Evolutionary conservation across 1,284 basidiomycete species (phyloP).

Genomic region (Singerocomus inundabilis): DNA sequence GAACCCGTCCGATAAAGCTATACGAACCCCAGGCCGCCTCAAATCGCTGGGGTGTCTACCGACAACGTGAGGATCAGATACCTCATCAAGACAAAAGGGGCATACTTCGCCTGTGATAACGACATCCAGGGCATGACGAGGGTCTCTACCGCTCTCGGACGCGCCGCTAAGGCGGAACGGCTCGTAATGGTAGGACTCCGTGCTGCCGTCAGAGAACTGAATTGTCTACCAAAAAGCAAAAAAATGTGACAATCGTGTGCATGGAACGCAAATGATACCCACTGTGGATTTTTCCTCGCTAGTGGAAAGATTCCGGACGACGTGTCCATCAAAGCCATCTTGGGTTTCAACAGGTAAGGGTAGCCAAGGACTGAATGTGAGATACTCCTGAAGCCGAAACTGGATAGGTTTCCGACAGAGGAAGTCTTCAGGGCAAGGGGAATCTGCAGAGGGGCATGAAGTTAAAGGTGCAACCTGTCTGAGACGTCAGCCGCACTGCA

Average conservation of each 20-base stretch:
- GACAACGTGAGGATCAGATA: constrained; percentile 25
- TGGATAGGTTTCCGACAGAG: constrained; percentile 37
- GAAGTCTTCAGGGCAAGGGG: constrained; percentile 24
- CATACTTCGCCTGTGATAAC: constrained; percentile 36
- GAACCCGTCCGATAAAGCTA: constrained; percentile 47
- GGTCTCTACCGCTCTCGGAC: constrained; percentile 26
- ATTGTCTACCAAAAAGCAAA: constrained; percentile 18
- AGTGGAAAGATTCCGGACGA: constrained; percentile 21
- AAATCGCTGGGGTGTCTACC: constrained; percentile 32
- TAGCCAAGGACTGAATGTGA: constrained; percentile 32
- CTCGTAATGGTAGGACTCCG: constrained; percentile 33
- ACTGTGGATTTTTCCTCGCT: constrained; percentile 29
- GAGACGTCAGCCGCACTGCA: constrained; percentile 18
- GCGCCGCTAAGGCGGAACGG: constrained; percentile 32
- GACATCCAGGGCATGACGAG: constrained; percentile 35
- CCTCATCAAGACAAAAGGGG: constrained; percentile 18
- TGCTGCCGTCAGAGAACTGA: constrained; percentile 32
- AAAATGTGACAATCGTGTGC: constrained; percentile 26
- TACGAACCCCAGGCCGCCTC: constrained; percentile 38
- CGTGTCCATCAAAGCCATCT: constrained; percentile 27
- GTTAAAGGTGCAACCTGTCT: constrained; percentile 30
- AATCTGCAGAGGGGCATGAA: constrained; percentile 14
- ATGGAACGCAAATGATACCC: constrained; percentile 12
- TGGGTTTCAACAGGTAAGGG: constrained; percentile 30
- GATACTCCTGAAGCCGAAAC: constrained; percentile 32